These are phyloP conservation scores for Sugiyamaella qingdaonensis DNA, from an alignment of 805 yeast genomes.

Conservation along the genomic window DNA sequence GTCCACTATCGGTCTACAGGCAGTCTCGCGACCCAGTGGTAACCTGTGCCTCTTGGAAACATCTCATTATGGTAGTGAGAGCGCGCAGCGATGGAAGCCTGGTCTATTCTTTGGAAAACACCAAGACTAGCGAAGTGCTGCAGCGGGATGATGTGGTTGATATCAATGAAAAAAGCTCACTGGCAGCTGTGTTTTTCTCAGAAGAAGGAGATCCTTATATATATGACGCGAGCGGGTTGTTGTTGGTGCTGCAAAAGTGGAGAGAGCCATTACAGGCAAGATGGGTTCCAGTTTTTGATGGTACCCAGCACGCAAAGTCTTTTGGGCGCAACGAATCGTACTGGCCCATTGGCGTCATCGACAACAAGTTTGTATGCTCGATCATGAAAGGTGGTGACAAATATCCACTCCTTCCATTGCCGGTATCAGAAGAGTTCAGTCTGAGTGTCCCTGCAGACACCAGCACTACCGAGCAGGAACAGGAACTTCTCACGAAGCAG, in stretches of 20 bases:
- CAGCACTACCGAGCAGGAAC: conserved; percentile 21
- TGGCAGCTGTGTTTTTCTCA: conserved; percentile 77
- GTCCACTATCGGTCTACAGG: conserved; percentile 53
- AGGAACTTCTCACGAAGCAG: conserved; percentile 26
- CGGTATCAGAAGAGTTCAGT: conserved; percentile 76
- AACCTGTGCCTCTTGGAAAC: conserved; percentile 60
- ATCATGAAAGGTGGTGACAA: conserved; percentile 60
- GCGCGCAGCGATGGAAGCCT: conserved; percentile 33
- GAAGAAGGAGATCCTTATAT: conserved; percentile 87
- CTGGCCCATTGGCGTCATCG: conserved; percentile 84
- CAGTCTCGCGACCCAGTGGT: conserved; percentile 71
- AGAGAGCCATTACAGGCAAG: conserved; percentile 67
- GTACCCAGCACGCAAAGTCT: conserved; percentile 41
- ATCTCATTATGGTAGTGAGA: conserved; percentile 52
- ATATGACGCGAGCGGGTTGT: conserved; percentile 71
- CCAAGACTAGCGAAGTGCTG: conserved; percentile 36
- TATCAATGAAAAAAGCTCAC: conserved; percentile 33
- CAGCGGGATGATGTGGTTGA: conserved; percentile 33
- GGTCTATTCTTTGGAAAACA: conserved; percentile 48
- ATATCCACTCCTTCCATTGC: conserved; percentile 80
- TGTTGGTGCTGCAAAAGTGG: conserved; percentile 74
- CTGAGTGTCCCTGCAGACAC: conserved; percentile 58
- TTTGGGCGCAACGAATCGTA: conserved; percentile 56
- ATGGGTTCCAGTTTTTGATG: conserved; percentile 83
- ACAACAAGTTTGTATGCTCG: conserved; percentile 68